Evolutionary conservation across 2,329 filamentous ascomycete species (phyloP).

Genomic region (Penicillium sp.): DNA sequence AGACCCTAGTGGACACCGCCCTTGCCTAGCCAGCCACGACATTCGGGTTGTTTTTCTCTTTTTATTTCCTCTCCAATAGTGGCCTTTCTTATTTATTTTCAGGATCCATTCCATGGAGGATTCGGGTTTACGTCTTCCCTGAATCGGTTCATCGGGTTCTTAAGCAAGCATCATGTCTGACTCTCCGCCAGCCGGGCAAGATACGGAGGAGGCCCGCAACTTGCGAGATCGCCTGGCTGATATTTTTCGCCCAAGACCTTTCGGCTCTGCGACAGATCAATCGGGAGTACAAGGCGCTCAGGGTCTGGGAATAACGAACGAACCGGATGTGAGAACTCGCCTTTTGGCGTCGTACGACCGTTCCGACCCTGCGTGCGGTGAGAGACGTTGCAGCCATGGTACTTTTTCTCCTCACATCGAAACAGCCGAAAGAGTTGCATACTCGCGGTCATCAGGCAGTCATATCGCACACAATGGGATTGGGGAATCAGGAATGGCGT

Average conservation of each 20-base stretch:
- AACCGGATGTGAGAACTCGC: constrained; percentile 36
- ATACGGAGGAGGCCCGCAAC: constrained; percentile 26
- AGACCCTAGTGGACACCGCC: constrained; percentile 22
- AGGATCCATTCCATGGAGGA: not conserved
- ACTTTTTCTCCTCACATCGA: constrained; percentile 71
- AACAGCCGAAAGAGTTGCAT: constrained; percentile 55
- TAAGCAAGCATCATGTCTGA: constrained; percentile 27
- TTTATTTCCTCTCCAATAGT: not conserved
- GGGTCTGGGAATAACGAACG: constrained; percentile 13
- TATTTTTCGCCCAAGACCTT: constrained; percentile 27
- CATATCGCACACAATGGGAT: constrained; percentile 28
- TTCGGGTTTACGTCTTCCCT: not conserved
- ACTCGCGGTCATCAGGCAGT: constrained; percentile 29
- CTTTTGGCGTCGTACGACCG: constrained; percentile 43
- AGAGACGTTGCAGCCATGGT: constrained; percentile 65
- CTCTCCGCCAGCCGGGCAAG: constrained; percentile 22
- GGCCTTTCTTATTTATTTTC: not conserved
- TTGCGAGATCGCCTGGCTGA: constrained; percentile 34
- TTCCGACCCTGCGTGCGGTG: constrained; percentile 37
- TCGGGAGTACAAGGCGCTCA: constrained; percentile 1
- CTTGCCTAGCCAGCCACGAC: constrained; percentile 19
- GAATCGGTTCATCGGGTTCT: not conserved
- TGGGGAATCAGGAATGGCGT: constrained; percentile 28
- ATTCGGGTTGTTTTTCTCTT: constrained; percentile 2
- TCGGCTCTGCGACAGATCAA: constrained; percentile 6